Evolutionary conservation across 1,139 yeast species (phyloP), one percentile per base, ranked within the genome.

Genomic region (Kodamaea suecica): DNA sequence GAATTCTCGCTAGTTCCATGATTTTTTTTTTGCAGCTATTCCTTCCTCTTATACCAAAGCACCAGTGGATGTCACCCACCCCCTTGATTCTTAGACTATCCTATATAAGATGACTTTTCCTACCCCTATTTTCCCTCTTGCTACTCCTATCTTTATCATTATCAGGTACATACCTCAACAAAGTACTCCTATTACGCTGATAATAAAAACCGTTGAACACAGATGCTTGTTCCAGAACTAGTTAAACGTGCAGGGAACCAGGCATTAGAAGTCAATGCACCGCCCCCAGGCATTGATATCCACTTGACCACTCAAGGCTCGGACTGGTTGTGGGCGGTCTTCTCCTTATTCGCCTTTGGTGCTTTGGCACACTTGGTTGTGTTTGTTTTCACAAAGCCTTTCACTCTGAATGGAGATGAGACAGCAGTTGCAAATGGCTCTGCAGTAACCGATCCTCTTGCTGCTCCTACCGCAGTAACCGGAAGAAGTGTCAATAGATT

Each of bases 271-370:
- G 52, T 75, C 38, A 80, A 80, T 48, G 70, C 77, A 13, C 57
- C 64, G 3, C 53, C 69, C 10, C 33, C 52, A 5, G 57, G 53
- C 3, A 56, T 69, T 36, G 78, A 73, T 42, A 71, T 78, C 50
- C 76, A 73, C 40, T 46, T 80, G 31, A 78, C 84, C 13, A 43
- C 52, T 9, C 78, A 75, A 45, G 87, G 87, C 48, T 76, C 84
- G 5, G 76, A 76, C 53, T 80, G 85, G 85, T 66, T 76, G 44
- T 80, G 86, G 86, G 74, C 87, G 1, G 83, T 66, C 13, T 78
- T 81, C 48, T 55, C 76, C 2, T 42, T 66, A 9, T 76, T 79
- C 50, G 67, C 69, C 10, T 37, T 70, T 3, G 53, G 70, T 7
- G 55, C 78, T 10, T 36, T 78, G 16, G 49, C 55, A 29, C 72